Percentiles rank a stretch among this genome's conserved stretches.
phyloP scores from a whole-genome alignment of 2,329 filamentous ascomycete species.

The Phaeosphaeriaceae sp. region DNA sequence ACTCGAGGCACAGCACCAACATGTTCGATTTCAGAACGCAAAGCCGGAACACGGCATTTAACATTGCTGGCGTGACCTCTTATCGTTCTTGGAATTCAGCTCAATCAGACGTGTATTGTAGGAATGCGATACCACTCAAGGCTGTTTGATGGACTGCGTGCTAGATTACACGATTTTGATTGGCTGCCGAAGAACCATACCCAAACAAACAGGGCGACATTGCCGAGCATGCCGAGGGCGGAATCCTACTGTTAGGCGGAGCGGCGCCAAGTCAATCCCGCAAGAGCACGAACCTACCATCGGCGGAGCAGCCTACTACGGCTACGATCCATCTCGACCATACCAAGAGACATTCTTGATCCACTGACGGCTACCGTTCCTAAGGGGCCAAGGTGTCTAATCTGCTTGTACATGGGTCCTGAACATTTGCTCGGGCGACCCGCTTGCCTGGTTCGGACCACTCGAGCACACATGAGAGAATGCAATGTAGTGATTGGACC shows the following conservation, averaged over 20 bases:
- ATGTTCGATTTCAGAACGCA: background rate
- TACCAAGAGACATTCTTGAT: constrained; percentile 9
- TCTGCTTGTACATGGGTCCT: constrained; percentile 4
- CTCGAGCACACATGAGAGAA: constrained; percentile 22
- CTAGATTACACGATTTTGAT: constrained; percentile 9
- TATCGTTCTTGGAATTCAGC: constrained; percentile 7
- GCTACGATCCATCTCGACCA: constrained; percentile 7
- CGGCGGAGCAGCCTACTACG: constrained; percentile 19
- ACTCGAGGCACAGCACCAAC: background rate
- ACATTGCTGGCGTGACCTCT: constrained; percentile 7
- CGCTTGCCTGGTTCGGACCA: constrained; percentile 10
- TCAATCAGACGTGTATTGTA: constrained; percentile 8
- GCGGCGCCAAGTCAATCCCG: constrained; percentile 26
- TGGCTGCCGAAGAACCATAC: constrained; percentile 15
- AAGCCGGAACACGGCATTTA: constrained; percentile 27
- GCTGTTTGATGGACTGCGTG: constrained; percentile 19
- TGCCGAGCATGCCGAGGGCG: constrained; percentile 21
- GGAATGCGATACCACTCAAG: constrained; percentile 12
- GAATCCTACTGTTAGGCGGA: constrained; percentile 20
- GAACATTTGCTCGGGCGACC: constrained; percentile 4
- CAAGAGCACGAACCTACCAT: constrained; percentile 9
- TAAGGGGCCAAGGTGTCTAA: constrained; percentile 24
- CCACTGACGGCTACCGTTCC: constrained; percentile 4
- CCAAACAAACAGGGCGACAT: constrained; percentile 1
- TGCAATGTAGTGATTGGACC: constrained; percentile 19